Base-by-base conservation (phyloP, 305 asterid species). In the Fraxinus floribunda region DNA sequence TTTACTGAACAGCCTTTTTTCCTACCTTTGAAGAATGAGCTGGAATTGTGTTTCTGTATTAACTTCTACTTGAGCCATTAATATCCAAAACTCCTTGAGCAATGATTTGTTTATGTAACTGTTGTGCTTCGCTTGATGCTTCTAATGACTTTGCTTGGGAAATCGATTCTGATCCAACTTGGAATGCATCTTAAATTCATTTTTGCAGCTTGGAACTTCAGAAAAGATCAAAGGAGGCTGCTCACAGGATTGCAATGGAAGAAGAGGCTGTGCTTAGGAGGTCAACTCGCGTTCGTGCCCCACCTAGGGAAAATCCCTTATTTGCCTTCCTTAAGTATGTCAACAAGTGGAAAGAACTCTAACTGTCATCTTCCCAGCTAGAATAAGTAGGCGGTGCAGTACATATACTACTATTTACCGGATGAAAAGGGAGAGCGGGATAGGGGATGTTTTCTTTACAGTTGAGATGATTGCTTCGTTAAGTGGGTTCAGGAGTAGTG, bases 201-300 rank as follows among this genome's bases (percentile, higher is more conserved):
- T 78, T 57, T 38, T 78, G 83, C 90, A 96, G 99, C 89, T 83
- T 78, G 82, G 93, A 87, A 82, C 83, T 94, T 78, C 90, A 90
- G 83, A 94, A 91, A 85, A 90, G 87, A 87, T 84, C 94, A 1
- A 92, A 90, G 90, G 97, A 93, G 64, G 86, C 79, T 22, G 84
- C 85, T 38, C 89, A 86, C 75, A 88, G 84, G 88, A 83, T 34
- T 62, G 92, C 85, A 80, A 81, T 83, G 84, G 98, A 96, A 73
- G 98, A 96, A 81, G 93, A 90, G 10, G 93, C 97, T 73, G 85
- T 87, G 82, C 90, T 93, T 68, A 91, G 98, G 78, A 88, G 97
- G 86, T 96, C 99, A 78, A 94, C 91, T 81, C 98, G 99, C 44
- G 93, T 96, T 1, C 95, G 97, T 76, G 98, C 98, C 83, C 90